These are phyloP conservation scores for Paraglomus brasilianum DNA, from an alignment of 192 early-diverging fungal genomes.

Conservation along the genomic window DNA sequence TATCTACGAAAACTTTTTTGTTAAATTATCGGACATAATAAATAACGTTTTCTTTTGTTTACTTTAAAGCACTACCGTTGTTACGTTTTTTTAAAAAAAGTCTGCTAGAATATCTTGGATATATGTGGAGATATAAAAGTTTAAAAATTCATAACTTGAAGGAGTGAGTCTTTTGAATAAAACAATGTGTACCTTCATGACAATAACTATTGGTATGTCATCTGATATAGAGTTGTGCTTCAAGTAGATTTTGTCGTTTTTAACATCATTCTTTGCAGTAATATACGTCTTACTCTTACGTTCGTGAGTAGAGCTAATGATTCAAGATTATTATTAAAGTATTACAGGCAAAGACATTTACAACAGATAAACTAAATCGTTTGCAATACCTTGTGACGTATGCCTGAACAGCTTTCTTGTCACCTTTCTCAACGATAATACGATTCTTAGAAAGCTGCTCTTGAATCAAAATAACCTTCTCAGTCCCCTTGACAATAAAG, in stretches of 20 bases:
- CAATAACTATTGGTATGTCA: conserved; percentile 84
- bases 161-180: not conserved
- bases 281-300: conserved; percentile 93
- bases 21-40: too few species aligned
- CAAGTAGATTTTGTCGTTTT: conserved; percentile 70
- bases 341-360: not conserved
- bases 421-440: conserved; percentile 91
- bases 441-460: conserved; percentile 99
- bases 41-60: too few species aligned
- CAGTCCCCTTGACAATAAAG: conserved; percentile 93
- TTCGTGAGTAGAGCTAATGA: conserved; percentile 80
- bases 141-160: too few species aligned
- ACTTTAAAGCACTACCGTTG: too few species aligned
- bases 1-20: too few species aligned
- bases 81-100: too few species aligned
- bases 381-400: conserved; percentile 78
- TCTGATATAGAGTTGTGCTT: conserved; percentile 89
- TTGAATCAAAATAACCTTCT: conserved; percentile 97
- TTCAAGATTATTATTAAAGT: not conserved
- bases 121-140: too few species aligned
- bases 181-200: conserved; percentile 74
- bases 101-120: too few species aligned
- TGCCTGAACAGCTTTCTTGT: conserved; percentile 77
- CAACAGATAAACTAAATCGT: not conserved
- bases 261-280: conserved; percentile 51